Evolutionary conservation across 352 stramenopile species (phyloP).

Genomic region (Pythium brassicae): DNA sequence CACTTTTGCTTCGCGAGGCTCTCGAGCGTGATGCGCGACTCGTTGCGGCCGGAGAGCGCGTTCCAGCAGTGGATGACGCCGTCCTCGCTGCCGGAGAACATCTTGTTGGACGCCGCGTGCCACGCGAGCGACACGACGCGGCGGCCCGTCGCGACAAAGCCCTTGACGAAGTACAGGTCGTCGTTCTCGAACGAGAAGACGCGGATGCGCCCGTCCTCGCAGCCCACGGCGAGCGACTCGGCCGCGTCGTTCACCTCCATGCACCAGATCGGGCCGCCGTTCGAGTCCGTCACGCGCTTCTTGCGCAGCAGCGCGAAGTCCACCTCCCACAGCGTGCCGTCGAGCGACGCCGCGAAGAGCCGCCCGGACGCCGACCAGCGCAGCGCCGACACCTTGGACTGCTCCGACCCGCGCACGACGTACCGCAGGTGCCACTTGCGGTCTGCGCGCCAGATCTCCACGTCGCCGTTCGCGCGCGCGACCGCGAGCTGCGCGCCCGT

Average conservation of each 20-base stretch:
- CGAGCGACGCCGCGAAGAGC: slow-evolving; percentile 66
- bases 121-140: slow-evolving; percentile 85
- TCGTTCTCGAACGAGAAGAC: slow-evolving; percentile 78
- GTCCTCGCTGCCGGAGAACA: slow-evolving; percentile 85
- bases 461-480: slow-evolving; percentile 70
- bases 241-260: slow-evolving; percentile 65
- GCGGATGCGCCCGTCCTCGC: slow-evolving; percentile 88
- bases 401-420: slow-evolving; percentile 54
- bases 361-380: slow-evolving; percentile 43
- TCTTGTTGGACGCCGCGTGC: slow-evolving; percentile 58
- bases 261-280: slow-evolving; percentile 86
- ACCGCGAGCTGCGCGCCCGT: slow-evolving; percentile 60
- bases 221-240: slow-evolving; percentile 77
- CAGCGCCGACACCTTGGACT: slow-evolving; percentile 71
- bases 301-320: slow-evolving; percentile 68
- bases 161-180: slow-evolving; percentile 80
- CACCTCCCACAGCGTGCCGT: slow-evolving; percentile 79
- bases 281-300: slow-evolving; percentile 81
- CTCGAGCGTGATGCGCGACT: slow-evolving; percentile 81
- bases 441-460: slow-evolving; percentile 71
- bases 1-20: slow-evolving; percentile 70
- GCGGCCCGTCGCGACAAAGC: slow-evolving; percentile 66
- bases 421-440: slow-evolving; percentile 73
- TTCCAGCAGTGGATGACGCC: slow-evolving; percentile 89
- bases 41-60: slow-evolving; percentile 65